A percentile compares a stretch with the other conserved stretches of the same genome.
These are phyloP conservation scores for Monosporascus sp. DNA, from an alignment of 2,329 filamentous ascomycete species.

Conservation along the genomic window DNA sequence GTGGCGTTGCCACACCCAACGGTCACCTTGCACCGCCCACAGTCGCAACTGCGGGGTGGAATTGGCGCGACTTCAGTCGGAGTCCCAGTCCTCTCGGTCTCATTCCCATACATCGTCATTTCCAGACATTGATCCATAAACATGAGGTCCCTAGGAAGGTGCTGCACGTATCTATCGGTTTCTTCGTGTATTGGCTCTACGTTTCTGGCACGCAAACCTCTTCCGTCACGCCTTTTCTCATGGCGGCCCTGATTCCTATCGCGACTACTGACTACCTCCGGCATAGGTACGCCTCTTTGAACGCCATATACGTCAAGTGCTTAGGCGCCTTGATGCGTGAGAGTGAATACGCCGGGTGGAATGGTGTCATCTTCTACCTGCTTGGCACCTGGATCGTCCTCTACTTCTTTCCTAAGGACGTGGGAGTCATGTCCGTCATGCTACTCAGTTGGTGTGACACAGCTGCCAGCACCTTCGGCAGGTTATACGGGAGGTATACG, in stretches of 20 bases:
- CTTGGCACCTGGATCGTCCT: conserved; percentile 84
- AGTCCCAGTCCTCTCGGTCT: conserved; percentile 89
- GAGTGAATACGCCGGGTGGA: conserved; percentile 89
- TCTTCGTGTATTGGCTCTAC: conserved; percentile 85
- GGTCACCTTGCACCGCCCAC: conserved; percentile 67
- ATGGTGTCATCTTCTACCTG: conserved; percentile 95
- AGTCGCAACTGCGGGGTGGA: conserved; percentile 54
- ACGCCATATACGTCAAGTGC: conserved; percentile 76
- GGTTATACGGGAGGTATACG: conserved; percentile 84
- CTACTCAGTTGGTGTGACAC: conserved; percentile 98
- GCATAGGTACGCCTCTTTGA: conserved; percentile 75
- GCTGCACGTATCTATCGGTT: conserved; percentile 93
- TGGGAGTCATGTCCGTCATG: conserved; percentile 82
- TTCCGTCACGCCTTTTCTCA: conserved; percentile 77
- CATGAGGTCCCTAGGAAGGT: conserved; percentile 94
- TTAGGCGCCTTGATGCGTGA: conserved; percentile 94
- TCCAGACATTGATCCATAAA: conserved; percentile 86
- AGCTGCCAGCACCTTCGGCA: conserved; percentile 88
- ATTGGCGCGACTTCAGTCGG: conserved; percentile 82
- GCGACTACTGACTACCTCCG: conserved; percentile 75
- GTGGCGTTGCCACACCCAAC: conserved; percentile 37
- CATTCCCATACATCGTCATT: conserved; percentile 91
- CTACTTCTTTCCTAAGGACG: conserved; percentile 85
- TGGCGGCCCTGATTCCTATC: conserved; percentile 77
- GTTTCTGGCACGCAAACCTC: conserved; percentile 68